Evolutionary conservation across 768 basidiomycete species (phyloP).

Genomic region (Harrya chromipes): DNA sequence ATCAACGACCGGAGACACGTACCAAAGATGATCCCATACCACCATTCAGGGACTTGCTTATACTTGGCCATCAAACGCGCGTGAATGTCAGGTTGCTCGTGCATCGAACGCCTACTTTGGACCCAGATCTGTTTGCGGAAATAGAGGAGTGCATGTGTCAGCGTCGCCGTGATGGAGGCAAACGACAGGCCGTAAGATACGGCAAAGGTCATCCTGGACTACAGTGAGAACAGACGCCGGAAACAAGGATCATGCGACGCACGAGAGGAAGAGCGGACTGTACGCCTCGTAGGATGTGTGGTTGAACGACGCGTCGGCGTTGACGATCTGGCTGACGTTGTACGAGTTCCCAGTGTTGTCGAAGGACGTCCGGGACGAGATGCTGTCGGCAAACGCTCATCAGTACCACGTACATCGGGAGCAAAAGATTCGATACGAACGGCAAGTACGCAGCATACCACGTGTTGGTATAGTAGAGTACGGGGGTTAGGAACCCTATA

Average conservation of each 20-base stretch:
- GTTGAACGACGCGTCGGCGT: constrained; percentile 53
- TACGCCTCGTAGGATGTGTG: constrained; percentile 51
- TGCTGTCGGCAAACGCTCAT: constrained; percentile 28
- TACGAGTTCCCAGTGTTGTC: constrained; percentile 60
- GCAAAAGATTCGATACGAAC: constrained; percentile 27
- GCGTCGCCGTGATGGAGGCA: constrained; percentile 71
- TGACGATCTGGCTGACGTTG: constrained; percentile 57
- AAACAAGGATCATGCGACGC: not conserved
- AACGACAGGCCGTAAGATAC: constrained; percentile 82
- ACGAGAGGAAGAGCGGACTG: constrained; percentile 60
- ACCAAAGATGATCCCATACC: constrained; percentile 42
- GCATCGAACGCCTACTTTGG: constrained; percentile 65
- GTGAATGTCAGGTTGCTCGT: constrained; percentile 77
- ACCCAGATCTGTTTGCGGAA: constrained; percentile 78
- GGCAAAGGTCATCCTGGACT: constrained; percentile 56
- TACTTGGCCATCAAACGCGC: constrained; percentile 56
- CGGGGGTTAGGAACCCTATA: constrained; percentile 53
- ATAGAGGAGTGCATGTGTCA: constrained; percentile 70
- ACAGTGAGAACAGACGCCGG: not conserved
- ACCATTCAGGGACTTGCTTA: constrained; percentile 59
- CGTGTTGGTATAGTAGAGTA: constrained; percentile 65
- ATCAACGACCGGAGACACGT: not conserved
- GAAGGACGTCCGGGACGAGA: constrained; percentile 63
- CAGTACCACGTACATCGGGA: not conserved
- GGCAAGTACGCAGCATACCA: constrained; percentile 60